A percentile compares a stretch with the other conserved stretches of the same genome.
Conservation (phyloP, 352 stramenopile genomes). For the Globisporangium barbulae region DNA sequence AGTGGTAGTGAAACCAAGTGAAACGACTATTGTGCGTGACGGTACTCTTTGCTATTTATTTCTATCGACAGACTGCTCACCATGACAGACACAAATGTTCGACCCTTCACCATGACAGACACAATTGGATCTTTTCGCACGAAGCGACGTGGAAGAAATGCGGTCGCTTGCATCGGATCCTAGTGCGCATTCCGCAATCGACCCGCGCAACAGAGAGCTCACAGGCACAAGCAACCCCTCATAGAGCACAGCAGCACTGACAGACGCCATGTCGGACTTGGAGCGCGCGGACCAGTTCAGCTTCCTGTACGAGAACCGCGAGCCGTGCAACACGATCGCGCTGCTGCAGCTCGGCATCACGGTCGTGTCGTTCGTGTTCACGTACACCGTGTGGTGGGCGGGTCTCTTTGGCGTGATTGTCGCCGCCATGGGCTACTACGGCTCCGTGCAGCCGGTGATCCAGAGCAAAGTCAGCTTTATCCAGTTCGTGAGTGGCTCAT, state of each 20-base stretch:
- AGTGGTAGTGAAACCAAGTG: too few relatives aligned
- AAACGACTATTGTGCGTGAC: too few relatives aligned
- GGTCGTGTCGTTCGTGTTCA: conserved; percentile 74
- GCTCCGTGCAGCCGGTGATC: conserved; percentile 75
- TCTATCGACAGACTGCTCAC: too few relatives aligned
- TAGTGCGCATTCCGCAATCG: conserved; percentile 2
- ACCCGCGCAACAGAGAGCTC: neutral
- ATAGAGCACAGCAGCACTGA: neutral
- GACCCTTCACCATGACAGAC: too few relatives aligned
- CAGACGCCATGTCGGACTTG: conserved; percentile 56
- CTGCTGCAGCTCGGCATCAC: conserved; percentile 70
- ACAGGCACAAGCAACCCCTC: neutral
- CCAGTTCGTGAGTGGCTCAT: conserved; percentile 61
- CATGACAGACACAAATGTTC: too few relatives aligned
- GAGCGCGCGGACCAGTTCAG: conserved; percentile 68
- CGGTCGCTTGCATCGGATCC: neutral
- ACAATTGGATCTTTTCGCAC: conserved; percentile 8
- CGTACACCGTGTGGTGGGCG: conserved; percentile 79
- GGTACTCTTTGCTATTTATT: too few relatives aligned
- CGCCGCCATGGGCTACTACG: conserved; percentile 79
- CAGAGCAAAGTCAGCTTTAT: conserved; percentile 89
- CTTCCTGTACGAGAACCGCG: conserved; percentile 83
- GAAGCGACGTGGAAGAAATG: conserved; percentile 20
- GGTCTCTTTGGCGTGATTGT: conserved; percentile 77
- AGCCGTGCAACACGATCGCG: conserved; percentile 80